Percentiles rank a stretch among this genome's conserved stretches.
phyloP scores from a whole-genome alignment of 2,329 filamentous ascomycete species.

The Pleomassaria siparia region DNA sequence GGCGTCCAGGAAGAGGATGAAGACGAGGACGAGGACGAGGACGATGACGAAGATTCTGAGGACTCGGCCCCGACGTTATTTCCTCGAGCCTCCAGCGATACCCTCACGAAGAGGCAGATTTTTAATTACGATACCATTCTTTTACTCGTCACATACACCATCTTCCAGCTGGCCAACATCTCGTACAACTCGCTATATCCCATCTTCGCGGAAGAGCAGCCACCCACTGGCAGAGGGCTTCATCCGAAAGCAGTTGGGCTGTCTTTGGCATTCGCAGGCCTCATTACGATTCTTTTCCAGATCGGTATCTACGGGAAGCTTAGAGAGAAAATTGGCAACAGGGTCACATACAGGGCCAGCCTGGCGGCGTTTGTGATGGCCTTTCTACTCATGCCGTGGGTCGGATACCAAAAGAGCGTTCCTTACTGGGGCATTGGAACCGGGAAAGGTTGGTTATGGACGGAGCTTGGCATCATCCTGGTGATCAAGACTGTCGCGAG shows the following conservation, averaged over 20 bases:
- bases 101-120: conserved; percentile 60
- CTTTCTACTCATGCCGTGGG: conserved; percentile 86
- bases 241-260: conserved; percentile 80
- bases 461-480: conserved; percentile 77
- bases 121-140: conserved; percentile 80
- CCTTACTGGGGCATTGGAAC: conserved; percentile 54
- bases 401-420: conserved; percentile 71
- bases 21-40: conserved; percentile 19
- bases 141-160: conserved; percentile 80
- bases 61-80: conserved; percentile 44
- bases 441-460: conserved; percentile 71
- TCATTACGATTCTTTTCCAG: conserved; percentile 88
- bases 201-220: conserved; percentile 77
- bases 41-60: conserved; percentile 28
- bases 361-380: conserved; percentile 78
- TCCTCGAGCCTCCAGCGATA: conserved; percentile 42
- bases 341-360: conserved; percentile 77
- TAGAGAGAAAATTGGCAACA: conserved; percentile 78
- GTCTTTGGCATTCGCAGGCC: conserved; percentile 78
- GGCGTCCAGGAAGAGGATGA: conserved; percentile 37
- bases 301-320: conserved; percentile 79
- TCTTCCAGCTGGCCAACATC: conserved; percentile 93
- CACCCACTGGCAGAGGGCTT: conserved; percentile 76
- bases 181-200: conserved; percentile 95
- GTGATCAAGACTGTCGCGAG: conserved; percentile 88